Conservation (phyloP, 176 grass and related monocot species). For the Thalia dealbata region DNA sequence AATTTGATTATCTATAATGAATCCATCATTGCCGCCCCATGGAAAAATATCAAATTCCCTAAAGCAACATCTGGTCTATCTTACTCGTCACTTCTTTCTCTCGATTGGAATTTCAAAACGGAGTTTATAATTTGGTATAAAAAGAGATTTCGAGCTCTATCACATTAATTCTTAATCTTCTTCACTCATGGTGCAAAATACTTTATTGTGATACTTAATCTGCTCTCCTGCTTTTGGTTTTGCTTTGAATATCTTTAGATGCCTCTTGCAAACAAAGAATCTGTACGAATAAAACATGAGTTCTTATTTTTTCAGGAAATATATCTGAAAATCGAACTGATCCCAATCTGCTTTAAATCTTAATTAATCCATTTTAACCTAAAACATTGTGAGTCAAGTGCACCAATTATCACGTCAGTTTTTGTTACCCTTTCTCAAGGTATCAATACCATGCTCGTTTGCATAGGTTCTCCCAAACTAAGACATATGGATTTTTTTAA, state of each 20-base stretch:
- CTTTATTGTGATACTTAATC: not conserved
- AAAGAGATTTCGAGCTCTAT: not conserved
- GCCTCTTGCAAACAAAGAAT: not conserved
- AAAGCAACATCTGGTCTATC: not conserved
- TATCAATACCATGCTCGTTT: not conserved
- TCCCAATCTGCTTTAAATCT: not conserved
- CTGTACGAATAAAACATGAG: no score
- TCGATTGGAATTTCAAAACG: not conserved
- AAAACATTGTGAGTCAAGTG: not conserved
- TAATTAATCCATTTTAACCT: not conserved
- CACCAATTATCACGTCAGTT: not conserved
- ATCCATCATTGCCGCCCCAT: not conserved
- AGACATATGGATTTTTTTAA: not conserved
- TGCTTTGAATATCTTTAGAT: not conserved
- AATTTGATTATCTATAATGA: not conserved
- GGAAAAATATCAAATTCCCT: not conserved
- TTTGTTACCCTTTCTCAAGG: not conserved
- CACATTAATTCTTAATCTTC: not conserved
- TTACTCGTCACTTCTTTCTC: not conserved
- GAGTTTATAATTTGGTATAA: not conserved
- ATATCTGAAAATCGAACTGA: not conserved
- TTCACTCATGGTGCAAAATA: not conserved
- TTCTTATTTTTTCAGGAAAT: not conserved
- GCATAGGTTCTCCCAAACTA: not conserved
- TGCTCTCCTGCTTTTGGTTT: not conserved